Percentiles rank a stretch among this genome's conserved stretches.
Conservation (phyloP, 192 early-diverging fungal genomes). For the Backusella parvicylindrica region DNA sequence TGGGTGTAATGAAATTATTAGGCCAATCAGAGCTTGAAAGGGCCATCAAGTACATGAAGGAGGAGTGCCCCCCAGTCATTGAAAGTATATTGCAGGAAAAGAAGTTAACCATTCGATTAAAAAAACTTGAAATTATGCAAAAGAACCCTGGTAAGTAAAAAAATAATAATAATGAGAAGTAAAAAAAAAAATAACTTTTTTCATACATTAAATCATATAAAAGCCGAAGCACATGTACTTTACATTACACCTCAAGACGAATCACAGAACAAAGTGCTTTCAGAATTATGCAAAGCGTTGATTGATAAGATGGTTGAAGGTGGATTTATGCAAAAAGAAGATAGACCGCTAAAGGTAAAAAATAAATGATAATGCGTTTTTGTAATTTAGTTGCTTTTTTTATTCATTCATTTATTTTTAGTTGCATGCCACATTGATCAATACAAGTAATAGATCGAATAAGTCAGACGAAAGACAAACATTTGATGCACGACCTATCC, state of each 20-base stretch:
- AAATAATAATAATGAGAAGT: not conserved
- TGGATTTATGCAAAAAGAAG: conserved; percentile 20
- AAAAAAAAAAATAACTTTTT: not conserved
- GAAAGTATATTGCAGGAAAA: not conserved
- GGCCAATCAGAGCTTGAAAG: conserved; percentile 20
- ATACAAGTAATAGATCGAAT: conserved; percentile 6
- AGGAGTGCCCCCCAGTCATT: conserved; percentile 6
- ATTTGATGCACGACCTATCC: conserved; percentile 25
- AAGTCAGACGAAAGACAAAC: not conserved
- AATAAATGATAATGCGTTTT: not conserved
- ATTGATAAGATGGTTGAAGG: conserved; percentile 13
- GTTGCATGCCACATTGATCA: conserved; percentile 23
- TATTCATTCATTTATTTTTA: not conserved
- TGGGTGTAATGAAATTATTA: conserved; percentile 29
- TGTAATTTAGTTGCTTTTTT: not conserved
- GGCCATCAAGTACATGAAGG: conserved; percentile 16
- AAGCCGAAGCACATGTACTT: conserved; percentile 23
- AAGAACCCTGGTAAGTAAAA: conserved; percentile 15
- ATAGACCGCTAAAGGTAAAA: conserved; percentile 24
- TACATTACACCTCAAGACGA: conserved; percentile 30
- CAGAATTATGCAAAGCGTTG: conserved; percentile 17
- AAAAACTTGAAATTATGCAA: conserved; percentile 24
- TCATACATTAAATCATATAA: not conserved
- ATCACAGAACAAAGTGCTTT: conserved; percentile 13
- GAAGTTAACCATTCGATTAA: conserved; percentile 11